These are phyloP conservation scores for Leccinum brunneo-olivaceum DNA, from an alignment of 1,284 basidiomycete species.

Conservation along the genomic window DNA sequence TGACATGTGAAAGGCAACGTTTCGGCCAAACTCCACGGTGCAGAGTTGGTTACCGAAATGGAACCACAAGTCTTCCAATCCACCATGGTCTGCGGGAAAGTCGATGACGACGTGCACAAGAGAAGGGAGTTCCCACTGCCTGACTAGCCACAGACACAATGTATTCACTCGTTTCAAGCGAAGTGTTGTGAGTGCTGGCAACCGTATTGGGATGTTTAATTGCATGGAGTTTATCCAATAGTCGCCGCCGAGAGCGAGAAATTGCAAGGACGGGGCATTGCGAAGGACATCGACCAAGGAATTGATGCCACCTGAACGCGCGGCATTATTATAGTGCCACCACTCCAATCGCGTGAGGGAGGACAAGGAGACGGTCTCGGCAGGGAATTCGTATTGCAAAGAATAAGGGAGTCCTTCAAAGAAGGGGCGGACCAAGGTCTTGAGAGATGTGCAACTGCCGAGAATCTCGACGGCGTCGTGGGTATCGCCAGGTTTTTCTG, in stretches of 20 bases:
- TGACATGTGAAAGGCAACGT: conserved; percentile 43
- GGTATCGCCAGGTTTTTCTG: conserved; percentile 28
- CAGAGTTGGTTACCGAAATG: conserved; percentile 44
- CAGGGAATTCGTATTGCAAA: conserved; percentile 49
- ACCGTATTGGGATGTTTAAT: conserved; percentile 24
- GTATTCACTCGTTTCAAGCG: conserved; percentile 45
- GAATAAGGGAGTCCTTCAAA: conserved; percentile 20
- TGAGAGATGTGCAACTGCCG: conserved; percentile 41
- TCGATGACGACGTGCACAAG: conserved; percentile 37
- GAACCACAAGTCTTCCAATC: conserved; percentile 38
- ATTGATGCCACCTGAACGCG: conserved; percentile 61
- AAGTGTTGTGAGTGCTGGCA: conserved; percentile 45
- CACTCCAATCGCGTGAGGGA: conserved; percentile 61
- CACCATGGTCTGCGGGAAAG: conserved; percentile 23
- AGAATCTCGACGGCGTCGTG: conserved; percentile 39
- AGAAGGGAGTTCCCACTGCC: conserved; percentile 48
- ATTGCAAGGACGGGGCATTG: conserved; percentile 48
- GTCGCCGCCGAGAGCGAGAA: conserved; percentile 52
- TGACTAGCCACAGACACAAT: conserved; percentile 44
- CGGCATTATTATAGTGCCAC: conserved; percentile 56
- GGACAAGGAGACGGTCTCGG: conserved; percentile 37
- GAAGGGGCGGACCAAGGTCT: conserved; percentile 50
- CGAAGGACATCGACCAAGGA: conserved; percentile 47
- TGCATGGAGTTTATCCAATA: conserved; percentile 29
- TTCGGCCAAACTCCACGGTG: conserved; percentile 51